phyloP scores from a whole-genome alignment of 2,329 filamentous ascomycete species.

The Curvularia hawaiiensis region DNA sequence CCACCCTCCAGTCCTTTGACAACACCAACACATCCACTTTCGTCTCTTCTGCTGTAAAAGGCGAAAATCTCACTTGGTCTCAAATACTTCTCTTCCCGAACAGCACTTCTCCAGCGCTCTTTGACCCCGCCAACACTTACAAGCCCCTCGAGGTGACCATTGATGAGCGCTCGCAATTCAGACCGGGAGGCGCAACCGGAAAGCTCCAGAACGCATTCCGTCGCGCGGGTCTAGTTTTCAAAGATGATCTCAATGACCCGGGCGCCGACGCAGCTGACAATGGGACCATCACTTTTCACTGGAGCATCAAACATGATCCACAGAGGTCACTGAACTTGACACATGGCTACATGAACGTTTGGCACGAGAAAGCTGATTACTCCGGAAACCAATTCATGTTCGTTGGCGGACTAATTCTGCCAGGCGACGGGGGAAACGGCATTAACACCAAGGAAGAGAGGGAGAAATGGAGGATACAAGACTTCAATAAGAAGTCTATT shows the following conservation, averaged over 20 bases:
- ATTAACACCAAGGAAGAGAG: constrained; percentile 23
- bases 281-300: constrained; percentile 35
- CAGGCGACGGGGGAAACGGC: constrained; percentile 25
- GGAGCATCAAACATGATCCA: constrained; percentile 29
- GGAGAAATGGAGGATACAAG: constrained; percentile 28
- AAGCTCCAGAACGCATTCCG: constrained; percentile 26
- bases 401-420: constrained; percentile 26
- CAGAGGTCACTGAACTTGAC: constrained; percentile 27
- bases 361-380: constrained; percentile 36
- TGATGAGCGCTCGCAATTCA: constrained; percentile 30
- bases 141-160: constrained; percentile 35
- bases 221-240: constrained; percentile 30
- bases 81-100: too few species aligned
- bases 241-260: constrained; percentile 26
- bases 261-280: constrained; percentile 29
- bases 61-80: too few species aligned
- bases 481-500: constrained; percentile 28
- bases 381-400: constrained; percentile 34
- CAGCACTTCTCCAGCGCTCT: not conserved
- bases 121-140: constrained; percentile 2
- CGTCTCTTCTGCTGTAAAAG: too few species aligned
- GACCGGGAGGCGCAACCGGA: constrained; percentile 8
- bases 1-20: too few species aligned
- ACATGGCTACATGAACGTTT: constrained; percentile 41
- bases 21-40: too few species aligned